Evolutionary conservation across 2,329 filamentous ascomycete species (phyloP), one percentile per base, ranked within the genome.

Genomic region (Ceratocystis ficicola): DNA sequence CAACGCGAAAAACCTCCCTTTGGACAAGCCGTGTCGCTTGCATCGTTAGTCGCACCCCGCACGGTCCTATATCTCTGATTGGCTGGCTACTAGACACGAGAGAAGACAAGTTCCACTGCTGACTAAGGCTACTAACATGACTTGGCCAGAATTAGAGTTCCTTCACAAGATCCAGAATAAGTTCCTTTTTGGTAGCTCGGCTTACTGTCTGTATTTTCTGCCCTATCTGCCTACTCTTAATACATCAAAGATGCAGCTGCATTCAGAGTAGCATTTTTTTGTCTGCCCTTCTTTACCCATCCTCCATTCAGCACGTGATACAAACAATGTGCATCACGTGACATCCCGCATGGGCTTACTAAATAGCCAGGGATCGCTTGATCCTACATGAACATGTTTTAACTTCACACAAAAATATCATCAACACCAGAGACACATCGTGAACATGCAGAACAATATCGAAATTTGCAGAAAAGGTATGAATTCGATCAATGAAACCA

Each of bases 11-110:
- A 41, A 41, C 36, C 36, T 41, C 36, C 36, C 36, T 41, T 36
- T 59, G 30, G 55, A 22, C 15, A 28, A n/a, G 15, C 55, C 25
- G 55, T 59, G 55, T 36, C 55, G 55, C 8, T 59, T 36, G 28
- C 55, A 3, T 64, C 17, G n/a, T 22, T 67, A 36, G 25, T 30
- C 44, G 62, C 46, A 67, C 66, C 30, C 46, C 55, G 62, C 62
- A 67, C 66, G 32, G 66, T 44, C 17, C 20, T 15, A 1, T 4
- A 20, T 20, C 44, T 17, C 15, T 65, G 66, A 67, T 67, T 67
- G 66, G 66, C 22, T 64, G 44, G 36, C 3, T 20, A 2, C 10
- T 55, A 25, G 57, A 63, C 66, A 67, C 62, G 57, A 62, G 66
- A 59, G 62, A 59, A n/a, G 17, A 25, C 55, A n/a, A n/a, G 25